Conservation (phyloP, 2,329 filamentous ascomycete genomes). For the Aspergillus calidoustus region DNA sequence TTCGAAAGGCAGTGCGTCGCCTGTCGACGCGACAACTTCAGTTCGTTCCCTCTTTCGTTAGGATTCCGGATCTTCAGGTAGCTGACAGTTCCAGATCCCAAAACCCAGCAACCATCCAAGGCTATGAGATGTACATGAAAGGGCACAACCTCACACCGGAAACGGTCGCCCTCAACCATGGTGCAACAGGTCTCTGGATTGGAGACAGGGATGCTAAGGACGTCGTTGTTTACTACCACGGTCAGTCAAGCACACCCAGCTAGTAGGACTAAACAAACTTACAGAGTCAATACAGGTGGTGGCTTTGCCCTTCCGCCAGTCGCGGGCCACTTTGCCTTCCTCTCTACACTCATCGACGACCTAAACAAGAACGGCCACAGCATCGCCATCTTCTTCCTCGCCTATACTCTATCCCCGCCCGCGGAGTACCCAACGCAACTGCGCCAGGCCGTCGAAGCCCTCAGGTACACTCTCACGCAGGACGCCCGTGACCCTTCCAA, state of each 20-base stretch:
- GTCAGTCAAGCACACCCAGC: slow-evolving; percentile 26
- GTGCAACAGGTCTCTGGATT: slow-evolving; percentile 43
- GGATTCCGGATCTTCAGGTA: neutral
- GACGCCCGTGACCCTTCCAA: slow-evolving; percentile 36
- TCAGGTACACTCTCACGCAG: slow-evolving; percentile 44
- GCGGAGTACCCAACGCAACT: slow-evolving; percentile 46
- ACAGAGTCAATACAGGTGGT: slow-evolving; percentile 52
- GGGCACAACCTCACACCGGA: slow-evolving; percentile 33
- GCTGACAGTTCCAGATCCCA: slow-evolving; percentile 28
- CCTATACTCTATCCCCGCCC: slow-evolving; percentile 57
- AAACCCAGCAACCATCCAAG: slow-evolving; percentile 28
- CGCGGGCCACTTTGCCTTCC: slow-evolving; percentile 49
- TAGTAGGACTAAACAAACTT: neutral
- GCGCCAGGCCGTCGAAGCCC: slow-evolving; percentile 41
- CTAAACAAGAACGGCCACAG: slow-evolving; percentile 36
- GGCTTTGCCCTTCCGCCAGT: slow-evolving; percentile 29
- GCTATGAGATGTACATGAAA: slow-evolving; percentile 34
- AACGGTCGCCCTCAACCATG: slow-evolving; percentile 36
- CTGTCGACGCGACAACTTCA: slow-evolving; percentile 36
- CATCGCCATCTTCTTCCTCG: slow-evolving; percentile 54
- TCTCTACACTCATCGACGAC: slow-evolving; percentile 40
- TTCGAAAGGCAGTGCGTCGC: slow-evolving; percentile 34
- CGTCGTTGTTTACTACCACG: slow-evolving; percentile 45
- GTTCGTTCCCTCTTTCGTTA: slow-evolving; percentile 28
- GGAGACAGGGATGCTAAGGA: slow-evolving; percentile 46